These are phyloP conservation scores for Epichloe brachyelytri DNA, from an alignment of 2,329 filamentous ascomycete species.

Conservation along the genomic window DNA sequence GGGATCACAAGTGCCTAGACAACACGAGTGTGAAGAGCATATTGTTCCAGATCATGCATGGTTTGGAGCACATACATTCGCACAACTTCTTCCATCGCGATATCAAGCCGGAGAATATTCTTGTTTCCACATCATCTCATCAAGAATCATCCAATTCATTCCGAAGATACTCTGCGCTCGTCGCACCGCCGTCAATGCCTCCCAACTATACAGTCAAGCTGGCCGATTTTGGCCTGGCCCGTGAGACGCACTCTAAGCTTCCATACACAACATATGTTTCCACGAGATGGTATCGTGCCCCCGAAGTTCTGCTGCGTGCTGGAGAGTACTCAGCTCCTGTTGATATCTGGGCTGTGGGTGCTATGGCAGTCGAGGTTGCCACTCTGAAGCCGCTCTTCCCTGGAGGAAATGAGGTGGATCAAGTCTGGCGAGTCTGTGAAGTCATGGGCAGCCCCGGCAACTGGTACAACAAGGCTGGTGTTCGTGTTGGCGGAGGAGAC, in stretches of 20 bases:
- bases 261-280: constrained; percentile 98
- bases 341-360: constrained; percentile 96
- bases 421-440: constrained; percentile 97
- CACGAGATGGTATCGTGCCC: constrained; percentile 94
- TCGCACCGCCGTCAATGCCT: constrained; percentile 90
- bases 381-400: constrained; percentile 95
- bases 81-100: constrained; percentile 98
- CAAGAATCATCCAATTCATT: constrained; percentile 76
- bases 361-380: constrained; percentile 96
- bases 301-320: constrained; percentile 83
- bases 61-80: constrained; percentile 92
- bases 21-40: constrained; percentile 93
- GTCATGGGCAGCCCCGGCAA: constrained; percentile 98
- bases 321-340: constrained; percentile 96
- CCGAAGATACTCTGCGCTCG: constrained; percentile 80
- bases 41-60: constrained; percentile 90
- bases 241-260: constrained; percentile 90
- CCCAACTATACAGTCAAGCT: constrained; percentile 95
- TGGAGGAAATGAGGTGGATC: constrained; percentile 94
- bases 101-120: constrained; percentile 97
- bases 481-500: constrained; percentile 82
- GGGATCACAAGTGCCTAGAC: constrained; percentile 89
- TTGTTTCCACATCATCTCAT: constrained; percentile 81
- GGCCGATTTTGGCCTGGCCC: constrained; percentile 92
- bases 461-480: constrained; percentile 89